Evolutionary conservation across 73 alveolate species (phyloP).

Genomic region (Paramecium bursaria): DNA sequence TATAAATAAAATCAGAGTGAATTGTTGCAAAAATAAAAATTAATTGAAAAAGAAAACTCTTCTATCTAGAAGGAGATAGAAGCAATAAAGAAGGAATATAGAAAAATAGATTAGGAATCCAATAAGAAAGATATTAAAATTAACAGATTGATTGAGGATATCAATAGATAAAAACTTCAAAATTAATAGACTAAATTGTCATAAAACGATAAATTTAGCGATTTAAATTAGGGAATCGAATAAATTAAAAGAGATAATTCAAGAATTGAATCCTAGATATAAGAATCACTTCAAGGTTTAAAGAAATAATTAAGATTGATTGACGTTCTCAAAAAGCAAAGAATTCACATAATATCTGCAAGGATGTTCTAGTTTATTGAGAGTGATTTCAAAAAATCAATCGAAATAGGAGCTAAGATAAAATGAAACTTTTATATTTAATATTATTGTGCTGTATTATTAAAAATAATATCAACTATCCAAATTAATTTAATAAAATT

Average conservation of each 20-base stretch:
- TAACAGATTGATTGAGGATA: constrained; percentile 24
- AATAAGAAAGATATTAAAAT: constrained; percentile 49
- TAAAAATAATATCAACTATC: no score
- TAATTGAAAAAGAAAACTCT: constrained; percentile 17
- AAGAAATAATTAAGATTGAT: constrained; percentile 45
- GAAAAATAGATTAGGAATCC: constrained; percentile 58
- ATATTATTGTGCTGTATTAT: no score
- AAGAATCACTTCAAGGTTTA: constrained; percentile 12
- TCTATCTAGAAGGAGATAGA: constrained; percentile 28
- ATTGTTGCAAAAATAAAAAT: background rate
- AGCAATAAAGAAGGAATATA: constrained; percentile 11
- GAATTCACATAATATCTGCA: constrained; percentile 50
- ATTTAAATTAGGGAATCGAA: constrained; percentile 5
- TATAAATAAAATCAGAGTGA: constrained; percentile 7
- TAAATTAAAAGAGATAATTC: constrained; percentile 22
- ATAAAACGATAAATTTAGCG: constrained; percentile 15
- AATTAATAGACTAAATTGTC: constrained; percentile 12
- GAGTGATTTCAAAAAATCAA: constrained; percentile 20
- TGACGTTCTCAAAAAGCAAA: constrained; percentile 35
- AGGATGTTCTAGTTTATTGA: constrained; percentile 48
- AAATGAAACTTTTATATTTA: no score
- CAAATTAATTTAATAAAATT: no score
- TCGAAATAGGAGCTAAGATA: constrained; percentile 25
- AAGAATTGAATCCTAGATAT: constrained; percentile 37
- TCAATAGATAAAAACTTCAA: constrained; percentile 11